Evolutionary conservation across 441 rosid genomes (phyloP), one percentile per base, ranked within the genome.

Genomic region (Dalechampia spathulata): DNA sequence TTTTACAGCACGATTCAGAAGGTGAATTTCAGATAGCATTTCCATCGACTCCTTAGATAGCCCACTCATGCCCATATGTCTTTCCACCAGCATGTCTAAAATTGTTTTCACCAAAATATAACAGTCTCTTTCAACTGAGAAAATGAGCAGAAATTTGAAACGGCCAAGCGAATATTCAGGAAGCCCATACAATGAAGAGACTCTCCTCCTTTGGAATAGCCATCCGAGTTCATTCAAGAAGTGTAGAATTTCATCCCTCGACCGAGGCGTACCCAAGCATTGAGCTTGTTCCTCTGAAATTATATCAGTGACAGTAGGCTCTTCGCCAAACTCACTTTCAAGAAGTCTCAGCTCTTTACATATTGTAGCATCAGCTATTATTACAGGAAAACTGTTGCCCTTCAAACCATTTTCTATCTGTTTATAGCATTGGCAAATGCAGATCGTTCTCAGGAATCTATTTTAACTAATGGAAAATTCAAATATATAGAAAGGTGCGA

Each of bases 191-290:
- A 22, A 28, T n/a, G 67, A 63, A 56, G 72, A 62, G 26, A 56
- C 51, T 43, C 64, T 76, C 58, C 64, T 76, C 58, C 83, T 79
- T 72, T 86, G 97, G 56, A 90, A 90, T 50, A 90, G 79, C 97
- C 97, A 90, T 39, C 97, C 97, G 48, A 90, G 95, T 72, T 90
- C 97, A 46, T 90, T 84, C 66, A 90, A 72, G 67, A 83, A 90
- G 71, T 79, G 90, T 47, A 83, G 43, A 61, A 74, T 68, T 71
- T 84, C 87, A 62, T 80, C 89, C 68, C 76, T 77, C 52, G 83
- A 81, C 52, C 80, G 78, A 11, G 75, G 78, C 25, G 22, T 52
- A 54, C 62, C 74, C 47, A 44, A 56, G 68, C 71, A 77, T 53
- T 66, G 74, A 46, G 56, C 65, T 48, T 67, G 79, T 49, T 81